Evolutionary conservation across 345 rosid genomes (phyloP).

Genomic region (Citrus sinensis): DNA sequence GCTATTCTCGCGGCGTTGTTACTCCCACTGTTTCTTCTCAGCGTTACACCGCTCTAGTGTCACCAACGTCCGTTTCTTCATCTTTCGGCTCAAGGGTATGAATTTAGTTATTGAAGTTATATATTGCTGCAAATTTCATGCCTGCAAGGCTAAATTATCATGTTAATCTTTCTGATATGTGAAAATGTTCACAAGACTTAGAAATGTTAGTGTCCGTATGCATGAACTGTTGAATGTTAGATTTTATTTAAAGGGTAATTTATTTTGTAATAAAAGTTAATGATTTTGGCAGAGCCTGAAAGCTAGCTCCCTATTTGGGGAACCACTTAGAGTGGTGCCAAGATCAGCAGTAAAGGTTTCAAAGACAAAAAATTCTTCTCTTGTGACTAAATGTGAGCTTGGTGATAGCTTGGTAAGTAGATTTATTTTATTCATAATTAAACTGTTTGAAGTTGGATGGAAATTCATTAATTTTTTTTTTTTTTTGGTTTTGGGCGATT

Average conservation of each 20-base stretch:
- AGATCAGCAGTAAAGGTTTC: constrained; percentile 45
- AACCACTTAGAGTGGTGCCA: constrained; percentile 55
- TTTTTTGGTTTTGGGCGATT: not conserved
- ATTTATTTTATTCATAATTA: not conserved
- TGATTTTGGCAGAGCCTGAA: constrained; percentile 33
- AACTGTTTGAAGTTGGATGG: not conserved
- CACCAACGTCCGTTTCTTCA: constrained; percentile 53
- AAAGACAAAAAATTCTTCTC: constrained; percentile 48
- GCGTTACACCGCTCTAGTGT: constrained; percentile 56
- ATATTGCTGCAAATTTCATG: not conserved
- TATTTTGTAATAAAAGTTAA: not conserved
- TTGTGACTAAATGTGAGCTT: constrained; percentile 73
- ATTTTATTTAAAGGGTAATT: not conserved
- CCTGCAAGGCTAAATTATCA: not conserved
- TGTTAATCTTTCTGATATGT: not conserved
- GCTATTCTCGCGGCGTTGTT: constrained; percentile 61
- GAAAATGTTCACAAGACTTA: not conserved
- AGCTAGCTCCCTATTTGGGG: constrained; percentile 66
- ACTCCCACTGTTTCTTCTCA: constrained; percentile 67
- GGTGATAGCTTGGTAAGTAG: constrained; percentile 85
- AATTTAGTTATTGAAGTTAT: not conserved
- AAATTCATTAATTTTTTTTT: not conserved
- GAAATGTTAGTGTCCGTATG: not conserved
- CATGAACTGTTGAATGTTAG: not conserved
- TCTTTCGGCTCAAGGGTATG: constrained; percentile 68